Conservation (phyloP, 179 eudicot species). For the Silene coronaria region DNA sequence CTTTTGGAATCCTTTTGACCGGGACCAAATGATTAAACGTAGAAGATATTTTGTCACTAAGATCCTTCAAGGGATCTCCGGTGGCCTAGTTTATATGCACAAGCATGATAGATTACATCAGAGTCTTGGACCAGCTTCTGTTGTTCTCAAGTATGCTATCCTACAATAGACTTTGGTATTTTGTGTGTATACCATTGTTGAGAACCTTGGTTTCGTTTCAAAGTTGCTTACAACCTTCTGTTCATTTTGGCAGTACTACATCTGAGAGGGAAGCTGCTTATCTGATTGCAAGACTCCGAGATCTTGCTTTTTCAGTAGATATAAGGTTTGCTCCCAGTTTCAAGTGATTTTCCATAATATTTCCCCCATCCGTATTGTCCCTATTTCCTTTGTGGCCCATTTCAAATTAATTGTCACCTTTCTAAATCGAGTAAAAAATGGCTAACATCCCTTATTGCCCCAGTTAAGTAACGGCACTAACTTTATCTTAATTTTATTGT, state of each 20-base stretch:
- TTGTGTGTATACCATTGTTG: background rate
- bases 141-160: slow-evolving; percentile 76
- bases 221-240: slow-evolving; percentile 11
- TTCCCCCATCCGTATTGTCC: background rate
- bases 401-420: background rate
- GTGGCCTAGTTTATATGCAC: slow-evolving; percentile 88
- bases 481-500: background rate
- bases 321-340: slow-evolving; percentile 45
- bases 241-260: slow-evolving; percentile 52
- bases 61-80: slow-evolving; percentile 63
- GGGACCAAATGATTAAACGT: slow-evolving; percentile 51
- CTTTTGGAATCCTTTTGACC: slow-evolving; percentile 77
- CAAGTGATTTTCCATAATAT: background rate
- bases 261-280: slow-evolving; percentile 72
- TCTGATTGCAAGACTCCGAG: slow-evolving; percentile 80
- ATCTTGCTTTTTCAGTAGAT: slow-evolving; percentile 95
- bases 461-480: background rate
- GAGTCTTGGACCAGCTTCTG: slow-evolving; percentile 97
- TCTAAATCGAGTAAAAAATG: background rate
- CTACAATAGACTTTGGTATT: slow-evolving; percentile 5
- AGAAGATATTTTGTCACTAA: slow-evolving; percentile 56
- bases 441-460: background rate
- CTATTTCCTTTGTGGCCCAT: background rate
- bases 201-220: slow-evolving; percentile 6
- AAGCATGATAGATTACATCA: slow-evolving; percentile 83